phyloP scores from a whole-genome alignment of 2,329 filamentous ascomycete genomes.

The Talaromyces rugulosus region DNA sequence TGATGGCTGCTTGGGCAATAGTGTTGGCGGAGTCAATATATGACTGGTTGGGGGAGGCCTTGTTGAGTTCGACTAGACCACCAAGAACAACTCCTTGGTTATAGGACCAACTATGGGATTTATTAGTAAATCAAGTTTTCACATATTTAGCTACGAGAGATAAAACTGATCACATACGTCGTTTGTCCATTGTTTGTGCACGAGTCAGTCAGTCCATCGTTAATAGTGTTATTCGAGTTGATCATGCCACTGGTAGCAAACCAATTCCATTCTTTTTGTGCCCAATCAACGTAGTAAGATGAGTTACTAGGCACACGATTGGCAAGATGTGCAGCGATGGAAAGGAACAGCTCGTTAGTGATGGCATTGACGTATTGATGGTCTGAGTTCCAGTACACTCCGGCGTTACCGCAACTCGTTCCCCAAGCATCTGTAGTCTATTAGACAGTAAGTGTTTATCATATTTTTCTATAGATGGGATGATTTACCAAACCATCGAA shows the following conservation, averaged over 20 bases:
- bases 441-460: not conserved
- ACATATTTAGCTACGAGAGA: not conserved
- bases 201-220: slow-evolving; percentile 48
- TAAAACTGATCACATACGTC: slow-evolving; percentile 19
- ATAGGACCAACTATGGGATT: slow-evolving; percentile 45
- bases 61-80: slow-evolving; percentile 52
- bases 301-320: slow-evolving; percentile 40
- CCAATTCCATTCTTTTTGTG: slow-evolving; percentile 49
- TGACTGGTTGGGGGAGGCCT: slow-evolving; percentile 36
- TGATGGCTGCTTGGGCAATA: slow-evolving; percentile 54
- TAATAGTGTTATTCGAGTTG: slow-evolving; percentile 46
- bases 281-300: slow-evolving; percentile 42
- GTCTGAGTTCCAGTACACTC: slow-evolving; percentile 47
- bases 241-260: slow-evolving; percentile 47
- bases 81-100: slow-evolving; percentile 60
- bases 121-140: not conserved
- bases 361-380: slow-evolving; percentile 51
- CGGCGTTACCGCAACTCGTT: slow-evolving; percentile 41
- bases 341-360: slow-evolving; percentile 55
- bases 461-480: not conserved
- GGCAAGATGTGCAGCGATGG: slow-evolving; percentile 52
- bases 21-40: slow-evolving; percentile 42
- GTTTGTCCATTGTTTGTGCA: slow-evolving; percentile 48
- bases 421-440: slow-evolving; percentile 35
- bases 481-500: slow-evolving; percentile 42